Evolutionary conservation across 805 yeast species (phyloP).

Genomic region (Saccharomycopsis babjevae): DNA sequence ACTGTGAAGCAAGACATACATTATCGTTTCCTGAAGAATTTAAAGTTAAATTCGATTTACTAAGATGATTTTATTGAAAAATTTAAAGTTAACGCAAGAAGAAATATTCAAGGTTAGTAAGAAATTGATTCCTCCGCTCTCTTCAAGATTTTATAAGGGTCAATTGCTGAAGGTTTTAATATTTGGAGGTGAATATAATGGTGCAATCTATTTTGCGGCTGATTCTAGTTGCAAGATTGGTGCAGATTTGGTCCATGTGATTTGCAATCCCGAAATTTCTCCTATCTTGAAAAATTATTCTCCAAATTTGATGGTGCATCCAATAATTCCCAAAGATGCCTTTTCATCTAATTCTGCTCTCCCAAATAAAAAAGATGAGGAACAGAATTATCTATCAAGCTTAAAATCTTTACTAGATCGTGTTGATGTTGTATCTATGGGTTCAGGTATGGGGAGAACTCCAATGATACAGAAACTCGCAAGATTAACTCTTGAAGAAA

Average conservation of each 20-base stretch:
- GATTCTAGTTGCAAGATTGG: conserved; percentile 80
- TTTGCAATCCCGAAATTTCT: conserved; percentile 78
- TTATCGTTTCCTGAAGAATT: too few species aligned
- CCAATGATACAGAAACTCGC: conserved; percentile 50
- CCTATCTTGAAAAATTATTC: conserved; percentile 76
- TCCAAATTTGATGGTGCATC: conserved; percentile 95
- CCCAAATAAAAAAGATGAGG: conserved; percentile 26
- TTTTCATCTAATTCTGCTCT: conserved; percentile 21
- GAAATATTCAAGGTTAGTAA: conserved; percentile 2
- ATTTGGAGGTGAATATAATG: conserved; percentile 93
- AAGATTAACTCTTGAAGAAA: conserved; percentile 44
- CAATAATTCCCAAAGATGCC: conserved; percentile 44
- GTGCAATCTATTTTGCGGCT: conserved; percentile 90
- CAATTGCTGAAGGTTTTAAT: conserved; percentile 81
- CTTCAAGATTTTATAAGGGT: conserved; percentile 71
- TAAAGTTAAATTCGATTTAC: neutral
- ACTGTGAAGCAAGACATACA: neutral
- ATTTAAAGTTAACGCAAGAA: neutral
- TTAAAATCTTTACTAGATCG: conserved; percentile 47
- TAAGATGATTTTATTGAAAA: neutral
- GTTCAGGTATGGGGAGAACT: conserved; percentile 93
- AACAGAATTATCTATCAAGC: conserved; percentile 42
- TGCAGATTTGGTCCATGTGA: conserved; percentile 77
- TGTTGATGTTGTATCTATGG: conserved; percentile 75
- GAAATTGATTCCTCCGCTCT: conserved; percentile 62